A percentile compares a stretch with the other conserved stretches of the same genome.
Conservation (phyloP, 1,139 yeast species). For the Geotrichum citri-aurantii region DNA sequence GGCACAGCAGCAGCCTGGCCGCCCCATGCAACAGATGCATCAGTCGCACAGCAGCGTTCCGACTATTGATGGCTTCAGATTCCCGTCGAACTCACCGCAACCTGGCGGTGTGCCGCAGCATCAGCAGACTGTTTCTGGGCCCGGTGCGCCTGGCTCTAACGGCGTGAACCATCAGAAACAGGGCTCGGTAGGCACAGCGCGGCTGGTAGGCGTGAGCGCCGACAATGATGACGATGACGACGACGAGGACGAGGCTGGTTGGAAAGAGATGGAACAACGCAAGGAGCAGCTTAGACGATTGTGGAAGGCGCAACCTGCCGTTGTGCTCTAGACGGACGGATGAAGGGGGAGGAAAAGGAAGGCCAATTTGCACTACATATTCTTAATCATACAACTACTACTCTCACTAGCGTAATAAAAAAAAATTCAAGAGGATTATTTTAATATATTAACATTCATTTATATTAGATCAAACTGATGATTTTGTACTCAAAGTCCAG, state of each 20-base stretch:
- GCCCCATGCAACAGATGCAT: slow-evolving; percentile 6
- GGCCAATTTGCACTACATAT: background rate
- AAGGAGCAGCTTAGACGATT: slow-evolving; percentile 14
- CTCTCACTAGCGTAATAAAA: background rate
- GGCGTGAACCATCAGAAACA: background rate
- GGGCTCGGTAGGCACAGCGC: background rate
- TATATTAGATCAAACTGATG: background rate
- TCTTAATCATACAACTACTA: background rate
- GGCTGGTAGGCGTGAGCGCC: slow-evolving; percentile 1
- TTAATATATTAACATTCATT: background rate
- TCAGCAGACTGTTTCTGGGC: background rate
- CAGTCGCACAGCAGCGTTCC: slow-evolving; percentile 10
- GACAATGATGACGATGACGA: slow-evolving; percentile 19
- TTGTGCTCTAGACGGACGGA: background rate
- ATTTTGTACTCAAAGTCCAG: background rate
- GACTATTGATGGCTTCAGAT: slow-evolving; percentile 8
- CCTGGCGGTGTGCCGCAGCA: background rate
- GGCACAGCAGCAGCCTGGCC: background rate
- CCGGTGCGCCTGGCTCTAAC: background rate
- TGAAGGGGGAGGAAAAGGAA: no score
- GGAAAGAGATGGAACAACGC: slow-evolving; percentile 18
- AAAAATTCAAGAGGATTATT: background rate
- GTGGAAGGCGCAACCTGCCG: slow-evolving; percentile 16
- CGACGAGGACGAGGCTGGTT: slow-evolving; percentile 19
- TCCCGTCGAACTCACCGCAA: slow-evolving; percentile 3